Evolutionary conservation across 1,284 basidiomycete species (phyloP), one percentile per base, ranked within the genome.

Genomic region (Peniophora sp.): DNA sequence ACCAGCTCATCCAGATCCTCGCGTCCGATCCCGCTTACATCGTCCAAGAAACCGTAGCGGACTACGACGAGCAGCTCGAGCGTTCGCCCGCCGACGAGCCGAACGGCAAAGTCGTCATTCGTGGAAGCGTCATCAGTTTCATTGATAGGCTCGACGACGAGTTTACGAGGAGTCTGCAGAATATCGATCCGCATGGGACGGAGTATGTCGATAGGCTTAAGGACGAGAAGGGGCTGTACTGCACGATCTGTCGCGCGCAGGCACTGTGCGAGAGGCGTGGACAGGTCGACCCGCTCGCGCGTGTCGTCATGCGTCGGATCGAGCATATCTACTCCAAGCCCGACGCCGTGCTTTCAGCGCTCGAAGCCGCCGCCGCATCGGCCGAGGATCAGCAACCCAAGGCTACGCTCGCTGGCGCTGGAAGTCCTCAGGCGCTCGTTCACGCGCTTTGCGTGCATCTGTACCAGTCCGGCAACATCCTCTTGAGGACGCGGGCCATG

Each of bases 261-360:
- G 81, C 85, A 14, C 87, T 95, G 68, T 98, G 97, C 65, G 92
- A 96, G 72, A 79, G 78, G 58, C 85, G 83, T 23, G 71, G 75
- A 39, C 84, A 88, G 66, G 70, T 78, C 47, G 92, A 95, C 39
- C 84, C 87, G n/a, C 77, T 90, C 36, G 82, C 84, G 38, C 83
- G 97, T 50, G 90, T 95, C 32, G 79, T 98, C 54, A 95, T 98
- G 85, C 83, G 97, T 59, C 84, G 97, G 49, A 72, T 99, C 53
- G 97, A 99, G 66, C 97, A 99, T 69, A 92, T 99, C 54, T 99
- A 99, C 69, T 94, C 92, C 50, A 99, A 97, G 92, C 95, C 94
- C 52, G 93, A 97, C 62, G 78, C 90, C 45, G 95, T 99, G 46
- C 88, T 97, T 50, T 83, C 88, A 63, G 94, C 92, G 25, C 83